Evolutionary conservation across 306 rosid species (phyloP), one percentile per base, ranked within the genome.

Genomic region (Alnus glutinosa): DNA sequence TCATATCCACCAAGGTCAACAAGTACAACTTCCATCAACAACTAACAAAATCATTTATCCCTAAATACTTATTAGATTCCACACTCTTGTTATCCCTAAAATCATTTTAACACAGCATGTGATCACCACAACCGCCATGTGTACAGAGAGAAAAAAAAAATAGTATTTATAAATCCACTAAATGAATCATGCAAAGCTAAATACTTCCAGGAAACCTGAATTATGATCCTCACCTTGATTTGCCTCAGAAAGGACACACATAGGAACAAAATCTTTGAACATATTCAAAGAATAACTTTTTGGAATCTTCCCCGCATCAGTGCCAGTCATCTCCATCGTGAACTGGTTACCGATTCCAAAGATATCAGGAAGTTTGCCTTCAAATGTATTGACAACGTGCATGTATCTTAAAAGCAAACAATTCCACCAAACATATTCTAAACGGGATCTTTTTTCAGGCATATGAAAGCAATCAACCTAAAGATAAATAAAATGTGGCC

Each of bases 251-350:
- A 95, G 91, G 48, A 95, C 91, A 19, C 91, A 90, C 99, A 95
- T 93, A 11, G 99, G 99, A 87, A 95, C 91, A 9, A 95, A 90
- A 85, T 95, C 99, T 78, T 95, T 90, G 34, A 85, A 91, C 99
- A 93, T 93, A 80, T 93, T 95, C 89, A 95, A 78, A 36, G 94
- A 83, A 79, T 91, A 95, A 52, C 86, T 82, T 82, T 93, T 91
- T 0, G 96, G 92, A 82, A 87, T 80, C 77, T 85, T 88, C 28
- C 85, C 93, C 49, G 88, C 52, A 55, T 87, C 99, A 1, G 89
- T 74, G 68, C 86, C 87, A 37, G 94, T 87, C 90, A 91, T 90
- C 89, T 95, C 99, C 99, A 95, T 95, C 23, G 89, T 90, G 82
- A 93, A 95, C 99, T 95, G 97, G 42, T 51, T 16, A 75, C 54